Conservation (phyloP, 2,329 filamentous ascomycete genomes). For the Sclerotinia trifoliorum region DNA sequence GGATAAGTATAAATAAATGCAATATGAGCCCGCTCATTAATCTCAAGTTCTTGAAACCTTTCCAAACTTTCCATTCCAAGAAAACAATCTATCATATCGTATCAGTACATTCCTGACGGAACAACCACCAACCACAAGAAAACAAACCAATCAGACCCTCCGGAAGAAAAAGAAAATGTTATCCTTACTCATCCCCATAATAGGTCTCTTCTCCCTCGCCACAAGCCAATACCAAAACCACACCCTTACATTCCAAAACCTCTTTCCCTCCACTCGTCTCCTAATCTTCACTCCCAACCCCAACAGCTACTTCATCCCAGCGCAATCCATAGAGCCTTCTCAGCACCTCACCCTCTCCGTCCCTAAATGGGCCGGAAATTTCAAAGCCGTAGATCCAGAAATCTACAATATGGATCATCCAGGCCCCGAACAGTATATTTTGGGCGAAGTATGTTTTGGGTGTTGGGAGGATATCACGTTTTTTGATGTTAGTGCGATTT, state of each 20-base stretch:
- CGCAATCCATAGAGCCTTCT: background rate
- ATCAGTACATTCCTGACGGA: background rate
- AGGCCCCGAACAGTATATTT: background rate
- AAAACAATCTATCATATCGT: background rate
- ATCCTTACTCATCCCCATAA: background rate
- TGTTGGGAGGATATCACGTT: slow-evolving; percentile 10
- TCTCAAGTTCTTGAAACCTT: background rate
- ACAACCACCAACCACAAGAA: background rate
- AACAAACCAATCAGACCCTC: background rate
- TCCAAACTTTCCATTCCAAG: background rate
- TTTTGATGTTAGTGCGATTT: slow-evolving; percentile 16
- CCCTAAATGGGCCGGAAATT: background rate
- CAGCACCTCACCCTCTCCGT: background rate
- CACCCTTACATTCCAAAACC: slow-evolving; percentile 15
- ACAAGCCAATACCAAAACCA: background rate
- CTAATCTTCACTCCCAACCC: background rate
- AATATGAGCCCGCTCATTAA: background rate
- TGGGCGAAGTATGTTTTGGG: slow-evolving; percentile 11
- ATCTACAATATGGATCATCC: background rate
- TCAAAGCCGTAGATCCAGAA: background rate
- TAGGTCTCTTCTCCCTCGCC: background rate
- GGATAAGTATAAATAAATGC: background rate
- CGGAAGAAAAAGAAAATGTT: background rate
- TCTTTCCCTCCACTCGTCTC: background rate
- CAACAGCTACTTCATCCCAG: background rate